A percentile compares a stretch with the other conserved stretches of the same genome.
Evolutionary conservation across 1,284 basidiomycete genomes (phyloP).

Genomic region (Anthracocystis walkeri): DNA sequence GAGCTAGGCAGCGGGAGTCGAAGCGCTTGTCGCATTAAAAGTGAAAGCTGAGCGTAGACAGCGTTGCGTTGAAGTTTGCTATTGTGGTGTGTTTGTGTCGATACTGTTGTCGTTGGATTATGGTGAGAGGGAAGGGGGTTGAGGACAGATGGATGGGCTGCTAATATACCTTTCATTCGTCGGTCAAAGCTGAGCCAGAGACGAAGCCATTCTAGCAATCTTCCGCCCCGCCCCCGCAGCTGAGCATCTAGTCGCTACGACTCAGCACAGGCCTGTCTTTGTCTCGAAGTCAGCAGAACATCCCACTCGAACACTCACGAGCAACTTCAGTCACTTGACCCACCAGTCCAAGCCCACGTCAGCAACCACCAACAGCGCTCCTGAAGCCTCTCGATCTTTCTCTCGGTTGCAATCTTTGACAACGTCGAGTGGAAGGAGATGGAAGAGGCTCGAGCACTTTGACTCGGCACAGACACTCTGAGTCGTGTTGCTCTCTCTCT

Average conservation of each 20-base stretch:
- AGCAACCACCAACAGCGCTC: conserved; percentile 7
- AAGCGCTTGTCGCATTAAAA: conserved; percentile 48
- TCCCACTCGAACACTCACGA: neutral
- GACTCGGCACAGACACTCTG: neutral
- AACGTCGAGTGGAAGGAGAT: neutral
- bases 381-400: conserved; percentile 23
- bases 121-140: neutral
- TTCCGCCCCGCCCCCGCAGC: neutral
- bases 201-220: neutral
- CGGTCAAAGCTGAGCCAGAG: neutral
- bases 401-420: neutral
- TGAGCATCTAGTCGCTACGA: neutral
- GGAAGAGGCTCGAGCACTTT: neutral
- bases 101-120: neutral
- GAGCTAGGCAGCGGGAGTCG: conserved; percentile 44
- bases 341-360: conserved; percentile 1
- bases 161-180: conserved; percentile 9
- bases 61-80: neutral
- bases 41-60: neutral
- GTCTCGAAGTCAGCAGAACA: neutral
- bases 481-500: neutral
- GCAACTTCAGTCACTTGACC: neutral
- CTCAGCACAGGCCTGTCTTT: neutral
- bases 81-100: neutral
- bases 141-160: neutral